Percentiles rank a stretch among this genome's conserved stretches.
These are phyloP conservation scores for Oryza brachyantha DNA, from an alignment of 176 grass and related monocot genomes.

Conservation along the genomic window DNA sequence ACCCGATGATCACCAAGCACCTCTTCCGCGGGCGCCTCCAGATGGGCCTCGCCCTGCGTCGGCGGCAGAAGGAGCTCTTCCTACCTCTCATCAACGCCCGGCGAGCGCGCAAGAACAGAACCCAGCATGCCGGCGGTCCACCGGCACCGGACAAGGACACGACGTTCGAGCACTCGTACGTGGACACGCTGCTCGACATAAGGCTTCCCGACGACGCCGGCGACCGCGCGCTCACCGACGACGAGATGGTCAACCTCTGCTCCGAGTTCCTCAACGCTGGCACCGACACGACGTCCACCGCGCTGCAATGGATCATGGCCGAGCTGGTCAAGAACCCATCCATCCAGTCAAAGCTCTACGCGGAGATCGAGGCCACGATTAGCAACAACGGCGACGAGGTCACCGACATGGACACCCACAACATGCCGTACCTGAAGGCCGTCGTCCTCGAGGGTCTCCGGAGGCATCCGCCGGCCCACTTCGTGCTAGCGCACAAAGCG, in stretches of 20 bases:
- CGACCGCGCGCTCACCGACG: conserved; percentile 35
- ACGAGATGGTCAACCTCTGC: conserved; percentile 46
- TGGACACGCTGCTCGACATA: conserved; percentile 65
- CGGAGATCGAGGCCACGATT: conserved; percentile 15
- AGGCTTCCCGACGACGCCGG: conserved; percentile 36
- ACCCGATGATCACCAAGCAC: conserved; percentile 33
- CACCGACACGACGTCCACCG: conserved; percentile 64
- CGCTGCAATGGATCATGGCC: conserved; percentile 79
- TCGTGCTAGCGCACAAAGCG: conserved; percentile 49
- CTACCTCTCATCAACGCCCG: conserved; percentile 30
- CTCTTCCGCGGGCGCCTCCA: conserved; percentile 36
- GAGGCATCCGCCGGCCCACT: conserved; percentile 53
- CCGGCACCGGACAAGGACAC: background rate
- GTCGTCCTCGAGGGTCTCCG: conserved; percentile 61
- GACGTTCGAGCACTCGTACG: conserved; percentile 52
- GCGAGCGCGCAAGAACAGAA: conserved; percentile 25
- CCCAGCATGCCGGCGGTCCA: background rate
- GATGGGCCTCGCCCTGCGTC: background rate
- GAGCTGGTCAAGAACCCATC: conserved; percentile 57
- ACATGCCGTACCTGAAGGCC: conserved; percentile 62
- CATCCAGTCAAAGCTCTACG: conserved; percentile 40
- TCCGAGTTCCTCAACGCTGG: conserved; percentile 65
- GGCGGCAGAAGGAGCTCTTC: conserved; percentile 30
- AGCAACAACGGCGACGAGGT: background rate
- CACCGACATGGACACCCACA: conserved; percentile 42